Percentiles rank a stretch among this genome's conserved stretches.
Conservation (phyloP, 371 early-diverging fungal species). For the Batrachochytrium dendrobatidis region DNA sequence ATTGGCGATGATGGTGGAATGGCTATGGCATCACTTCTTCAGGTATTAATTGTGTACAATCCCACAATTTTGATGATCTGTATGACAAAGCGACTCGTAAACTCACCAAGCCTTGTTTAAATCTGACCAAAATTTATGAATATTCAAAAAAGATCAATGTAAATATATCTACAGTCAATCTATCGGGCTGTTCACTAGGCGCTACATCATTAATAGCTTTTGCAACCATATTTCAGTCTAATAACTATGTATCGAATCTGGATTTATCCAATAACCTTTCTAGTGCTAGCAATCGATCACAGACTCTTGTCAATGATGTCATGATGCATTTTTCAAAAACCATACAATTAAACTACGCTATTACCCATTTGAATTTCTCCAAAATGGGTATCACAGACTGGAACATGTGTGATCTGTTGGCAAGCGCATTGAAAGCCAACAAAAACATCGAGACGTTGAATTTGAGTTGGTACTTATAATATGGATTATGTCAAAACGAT, state of each 20-base stretch:
- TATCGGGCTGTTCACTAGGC: constrained; percentile 18
- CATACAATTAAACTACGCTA: constrained; percentile 24
- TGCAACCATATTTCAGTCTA: constrained; percentile 36
- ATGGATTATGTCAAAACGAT: neutral
- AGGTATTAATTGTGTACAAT: constrained; percentile 21
- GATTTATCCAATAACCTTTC: constrained; percentile 34
- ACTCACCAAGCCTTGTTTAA: neutral
- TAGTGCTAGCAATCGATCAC: constrained; percentile 20
- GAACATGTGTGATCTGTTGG: constrained; percentile 23
- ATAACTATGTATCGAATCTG: constrained; percentile 20
- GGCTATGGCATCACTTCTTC: constrained; percentile 37
- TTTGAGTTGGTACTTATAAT: constrained; percentile 27
- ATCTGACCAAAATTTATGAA: too few relatives aligned
- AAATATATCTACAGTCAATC: constrained; percentile 17
- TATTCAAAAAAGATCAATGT: constrained; percentile 38
- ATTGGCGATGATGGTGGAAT: constrained; percentile 36
- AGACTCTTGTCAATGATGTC: constrained; percentile 30
- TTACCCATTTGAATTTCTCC: constrained; percentile 17
- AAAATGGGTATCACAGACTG: constrained; percentile 42
- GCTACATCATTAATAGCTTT: constrained; percentile 34
- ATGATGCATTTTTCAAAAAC: constrained; percentile 28
- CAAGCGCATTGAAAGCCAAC: constrained; percentile 24
- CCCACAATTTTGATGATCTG: too few relatives aligned
- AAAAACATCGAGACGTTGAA: constrained; percentile 19
- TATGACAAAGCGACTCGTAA: too few relatives aligned